A percentile compares a stretch with the other conserved stretches of the same genome.
Evolutionary conservation across 148 eudicot species (phyloP).

Genomic region (Hydrangea macrophylla): DNA sequence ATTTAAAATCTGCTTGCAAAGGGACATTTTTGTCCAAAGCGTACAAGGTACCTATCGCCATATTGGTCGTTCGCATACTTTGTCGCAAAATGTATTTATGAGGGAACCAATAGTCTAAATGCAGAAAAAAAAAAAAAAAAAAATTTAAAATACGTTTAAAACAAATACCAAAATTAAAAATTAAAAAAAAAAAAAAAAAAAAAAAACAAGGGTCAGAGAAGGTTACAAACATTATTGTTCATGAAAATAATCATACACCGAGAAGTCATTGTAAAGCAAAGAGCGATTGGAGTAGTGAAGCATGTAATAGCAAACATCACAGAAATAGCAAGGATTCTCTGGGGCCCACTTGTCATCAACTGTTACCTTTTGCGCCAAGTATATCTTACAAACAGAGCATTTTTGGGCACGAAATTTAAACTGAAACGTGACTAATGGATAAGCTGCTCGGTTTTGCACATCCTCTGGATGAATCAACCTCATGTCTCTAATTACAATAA

Average conservation of each 20-base stretch:
- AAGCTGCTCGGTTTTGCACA: conserved; percentile 67
- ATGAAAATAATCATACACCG: conserved; percentile 45
- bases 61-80: too few relatives aligned
- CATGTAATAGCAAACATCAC: conserved; percentile 49
- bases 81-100: too few relatives aligned
- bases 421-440: conserved; percentile 59
- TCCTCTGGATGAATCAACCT: conserved; percentile 83
- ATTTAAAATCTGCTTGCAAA: too few relatives aligned
- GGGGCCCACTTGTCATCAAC: conserved; percentile 71
- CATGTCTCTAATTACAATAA: conserved; percentile 77
- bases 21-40: too few relatives aligned
- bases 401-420: conserved; percentile 43
- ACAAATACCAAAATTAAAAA: too few relatives aligned
- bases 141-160: too few relatives aligned
- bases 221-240: too few relatives aligned
- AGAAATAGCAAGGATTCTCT: conserved; percentile 34
- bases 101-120: too few relatives aligned
- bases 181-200: too few relatives aligned
- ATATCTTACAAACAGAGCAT: conserved; percentile 70
- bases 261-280: conserved; percentile 36
- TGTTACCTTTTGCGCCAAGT: conserved; percentile 64
- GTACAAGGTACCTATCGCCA: too few relatives aligned
- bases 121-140: too few relatives aligned
- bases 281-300: conserved; percentile 42
- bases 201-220: too few relatives aligned